phyloP scores from a whole-genome alignment of 1,284 basidiomycete species.

The Chalciporus sp. region DNA sequence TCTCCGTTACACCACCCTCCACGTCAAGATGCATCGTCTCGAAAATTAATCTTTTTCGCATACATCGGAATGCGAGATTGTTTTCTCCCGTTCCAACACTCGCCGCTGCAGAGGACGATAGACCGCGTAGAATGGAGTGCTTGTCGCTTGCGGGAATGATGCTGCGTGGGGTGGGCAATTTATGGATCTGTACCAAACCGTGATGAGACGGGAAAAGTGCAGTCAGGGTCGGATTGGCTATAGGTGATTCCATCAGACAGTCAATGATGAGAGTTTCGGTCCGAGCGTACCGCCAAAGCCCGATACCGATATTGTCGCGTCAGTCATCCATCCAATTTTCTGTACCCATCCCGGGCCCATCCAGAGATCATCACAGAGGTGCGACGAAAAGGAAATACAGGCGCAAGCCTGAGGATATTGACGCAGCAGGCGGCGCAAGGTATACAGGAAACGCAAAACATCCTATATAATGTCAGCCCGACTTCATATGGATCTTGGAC shows the following conservation, averaged over 20 bases:
- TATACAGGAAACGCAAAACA: slow-evolving; percentile 69
- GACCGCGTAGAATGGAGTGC: slow-evolving; percentile 76
- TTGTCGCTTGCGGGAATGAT: slow-evolving; percentile 75
- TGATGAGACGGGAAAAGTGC: slow-evolving; percentile 80
- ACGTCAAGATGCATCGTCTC: slow-evolving; percentile 94
- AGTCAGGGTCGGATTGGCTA: slow-evolving; percentile 69
- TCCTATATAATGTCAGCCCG: slow-evolving; percentile 46
- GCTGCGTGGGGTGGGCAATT: slow-evolving; percentile 70
- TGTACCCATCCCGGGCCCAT: slow-evolving; percentile 69
- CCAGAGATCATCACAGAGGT: slow-evolving; percentile 57
- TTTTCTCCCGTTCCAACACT: slow-evolving; percentile 77
- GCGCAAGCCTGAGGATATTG: slow-evolving; percentile 60
- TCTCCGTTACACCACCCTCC: slow-evolving; percentile 88
- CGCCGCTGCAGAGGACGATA: slow-evolving; percentile 54
- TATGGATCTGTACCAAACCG: slow-evolving; percentile 77
- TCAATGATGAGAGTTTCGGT: slow-evolving; percentile 1
- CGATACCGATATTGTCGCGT: slow-evolving; percentile 73
- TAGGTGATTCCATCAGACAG: slow-evolving; percentile 12
- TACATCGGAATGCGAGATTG: slow-evolving; percentile 94
- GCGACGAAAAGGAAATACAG: slow-evolving; percentile 66
- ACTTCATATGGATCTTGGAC: not conserved
- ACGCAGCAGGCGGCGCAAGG: slow-evolving; percentile 64
- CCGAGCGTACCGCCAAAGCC: slow-evolving; percentile 75
- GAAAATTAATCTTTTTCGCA: slow-evolving; percentile 82
- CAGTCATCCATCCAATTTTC: slow-evolving; percentile 79